Conservation (phyloP, 176 grass and related monocot species). For the Rhynchospora breviuscula region DNA sequence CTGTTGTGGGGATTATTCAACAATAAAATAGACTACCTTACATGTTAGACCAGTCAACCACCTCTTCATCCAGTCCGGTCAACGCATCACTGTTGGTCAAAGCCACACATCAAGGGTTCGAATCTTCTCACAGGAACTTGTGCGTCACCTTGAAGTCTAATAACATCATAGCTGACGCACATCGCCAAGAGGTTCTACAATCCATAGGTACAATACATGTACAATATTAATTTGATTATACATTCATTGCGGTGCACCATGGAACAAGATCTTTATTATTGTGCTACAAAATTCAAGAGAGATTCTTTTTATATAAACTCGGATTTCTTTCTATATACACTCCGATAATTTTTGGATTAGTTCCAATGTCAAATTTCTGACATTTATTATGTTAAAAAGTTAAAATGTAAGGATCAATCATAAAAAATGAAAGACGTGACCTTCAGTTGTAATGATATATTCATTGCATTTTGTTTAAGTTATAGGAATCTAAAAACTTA, state of each 20-base stretch:
- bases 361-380: too few relatives aligned
- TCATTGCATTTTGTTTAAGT: too few relatives aligned
- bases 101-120: neutral
- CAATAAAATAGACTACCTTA: neutral
- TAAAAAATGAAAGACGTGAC: too few relatives aligned
- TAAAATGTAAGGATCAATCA: too few relatives aligned
- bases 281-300: too few relatives aligned
- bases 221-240: neutral
- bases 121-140: neutral
- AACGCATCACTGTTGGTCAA: slow-evolving; percentile 25
- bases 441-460: too few relatives aligned
- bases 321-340: too few relatives aligned
- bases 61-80: neutral
- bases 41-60: slow-evolving; percentile 25
- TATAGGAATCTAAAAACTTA: too few relatives aligned
- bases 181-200: neutral
- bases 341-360: too few relatives aligned
- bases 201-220: neutral
- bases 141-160: slow-evolving; percentile 6
- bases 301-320: too few relatives aligned
- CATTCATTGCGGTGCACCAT: neutral
- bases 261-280: too few relatives aligned
- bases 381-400: too few relatives aligned
- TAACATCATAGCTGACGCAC: slow-evolving; percentile 33
- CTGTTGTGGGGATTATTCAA: neutral